A percentile compares a stretch with the other conserved stretches of the same genome.
Conservation (phyloP, 176 grass and related monocot species). For the Eragrostis curvula region DNA sequence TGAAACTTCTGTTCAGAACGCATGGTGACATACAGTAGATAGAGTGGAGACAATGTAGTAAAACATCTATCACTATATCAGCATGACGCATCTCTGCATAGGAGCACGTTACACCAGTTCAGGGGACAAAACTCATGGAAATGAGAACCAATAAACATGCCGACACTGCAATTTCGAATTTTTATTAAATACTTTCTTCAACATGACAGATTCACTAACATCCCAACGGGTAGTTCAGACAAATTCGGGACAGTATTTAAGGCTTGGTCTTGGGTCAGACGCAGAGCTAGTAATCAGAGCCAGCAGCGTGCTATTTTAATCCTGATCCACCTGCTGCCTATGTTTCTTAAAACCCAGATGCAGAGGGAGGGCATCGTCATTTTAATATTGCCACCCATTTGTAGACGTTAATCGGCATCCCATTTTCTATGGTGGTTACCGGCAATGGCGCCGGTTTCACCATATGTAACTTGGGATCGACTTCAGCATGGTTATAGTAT, state of each 20-base stretch:
- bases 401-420: background rate
- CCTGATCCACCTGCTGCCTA: constrained; percentile 6
- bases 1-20: constrained; percentile 29
- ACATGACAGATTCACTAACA: constrained; percentile 32
- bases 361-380: constrained; percentile 28
- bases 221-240: constrained; percentile 39
- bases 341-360: constrained; percentile 12
- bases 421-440: background rate
- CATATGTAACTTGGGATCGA: constrained; percentile 26
- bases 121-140: background rate
- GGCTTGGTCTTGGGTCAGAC: constrained; percentile 27
- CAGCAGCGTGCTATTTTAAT: constrained; percentile 38
- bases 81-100: constrained; percentile 9
- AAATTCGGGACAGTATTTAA: constrained; percentile 37
- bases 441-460: constrained; percentile 6
- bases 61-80: background rate
- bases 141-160: background rate
- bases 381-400: constrained; percentile 13
- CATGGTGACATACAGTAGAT: background rate
- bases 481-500: background rate
- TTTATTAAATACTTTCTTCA: background rate
- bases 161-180: constrained; percentile 23
- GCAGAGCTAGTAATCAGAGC: constrained; percentile 32
- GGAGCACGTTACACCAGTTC: background rate
- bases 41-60: background rate